Conservation (phyloP, 2,329 filamentous ascomycete genomes). For the Ceratocystis diversiconidia region DNA sequence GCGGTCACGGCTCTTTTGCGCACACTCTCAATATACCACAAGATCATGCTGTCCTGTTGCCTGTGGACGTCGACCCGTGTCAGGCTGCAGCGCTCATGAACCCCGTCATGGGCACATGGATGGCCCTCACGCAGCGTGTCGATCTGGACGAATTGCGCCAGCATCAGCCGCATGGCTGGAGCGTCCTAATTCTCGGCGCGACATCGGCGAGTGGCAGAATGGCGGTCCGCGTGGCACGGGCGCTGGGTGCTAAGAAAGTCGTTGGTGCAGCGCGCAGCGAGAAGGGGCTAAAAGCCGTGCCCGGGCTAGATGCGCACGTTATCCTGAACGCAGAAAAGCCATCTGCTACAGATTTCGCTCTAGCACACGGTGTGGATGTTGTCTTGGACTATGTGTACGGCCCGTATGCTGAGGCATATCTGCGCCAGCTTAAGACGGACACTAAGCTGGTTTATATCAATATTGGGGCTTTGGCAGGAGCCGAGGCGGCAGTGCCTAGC, state of each 20-base stretch:
- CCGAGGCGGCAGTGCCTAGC: constrained; percentile 29
- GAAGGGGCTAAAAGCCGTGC: not conserved
- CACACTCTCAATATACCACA: constrained; percentile 36
- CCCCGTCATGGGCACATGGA: constrained; percentile 42
- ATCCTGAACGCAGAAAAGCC: not conserved
- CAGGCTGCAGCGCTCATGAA: constrained; percentile 41
- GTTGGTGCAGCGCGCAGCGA: constrained; percentile 35
- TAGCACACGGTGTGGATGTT: constrained; percentile 34
- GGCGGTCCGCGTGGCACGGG: constrained; percentile 34
- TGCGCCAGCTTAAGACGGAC: constrained; percentile 29
- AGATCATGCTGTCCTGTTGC: constrained; percentile 28
- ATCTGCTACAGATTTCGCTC: not conserved
- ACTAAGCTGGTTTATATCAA: constrained; percentile 39
- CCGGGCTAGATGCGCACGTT: constrained; percentile 22
- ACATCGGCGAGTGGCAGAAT: constrained; percentile 39
- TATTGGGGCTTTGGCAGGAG: constrained; percentile 33
- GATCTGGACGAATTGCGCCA: not conserved
- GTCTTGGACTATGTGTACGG: constrained; percentile 46
- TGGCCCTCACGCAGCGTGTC: constrained; percentile 37
- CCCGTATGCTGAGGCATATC: constrained; percentile 28
- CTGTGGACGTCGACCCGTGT: constrained; percentile 32
- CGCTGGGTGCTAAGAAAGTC: constrained; percentile 35
- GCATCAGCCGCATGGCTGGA: constrained; percentile 27
- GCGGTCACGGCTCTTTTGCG: constrained; percentile 27
- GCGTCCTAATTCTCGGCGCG: constrained; percentile 37